Percentiles rank a stretch among this genome's conserved stretches.
phyloP scores from a whole-genome alignment of 176 grass and related monocot species.

The Triticum urartu region DNA sequence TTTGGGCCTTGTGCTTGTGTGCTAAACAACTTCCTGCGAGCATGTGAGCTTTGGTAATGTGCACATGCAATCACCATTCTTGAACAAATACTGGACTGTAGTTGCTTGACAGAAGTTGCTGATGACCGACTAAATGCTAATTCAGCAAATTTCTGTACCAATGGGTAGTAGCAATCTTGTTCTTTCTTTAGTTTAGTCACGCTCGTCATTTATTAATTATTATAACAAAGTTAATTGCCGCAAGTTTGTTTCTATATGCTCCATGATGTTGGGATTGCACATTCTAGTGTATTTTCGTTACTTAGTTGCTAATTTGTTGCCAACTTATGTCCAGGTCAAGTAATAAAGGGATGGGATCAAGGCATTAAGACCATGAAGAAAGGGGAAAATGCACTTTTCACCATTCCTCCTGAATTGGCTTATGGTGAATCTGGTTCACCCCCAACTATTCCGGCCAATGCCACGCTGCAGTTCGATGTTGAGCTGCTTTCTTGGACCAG shows the following conservation, averaged over 20 bases:
- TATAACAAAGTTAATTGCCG: background rate
- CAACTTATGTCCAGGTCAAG: conserved; percentile 58
- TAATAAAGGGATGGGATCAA: conserved; percentile 98
- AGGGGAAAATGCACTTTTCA: conserved; percentile 94
- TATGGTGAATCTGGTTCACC: conserved; percentile 91
- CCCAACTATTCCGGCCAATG: conserved; percentile 79
- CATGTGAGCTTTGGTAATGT: background rate
- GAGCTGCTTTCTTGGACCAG: conserved; percentile 94
- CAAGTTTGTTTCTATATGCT: background rate
- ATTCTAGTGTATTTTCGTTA: background rate
- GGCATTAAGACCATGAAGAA: conserved; percentile 99
- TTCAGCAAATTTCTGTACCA: background rate
- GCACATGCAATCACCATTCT: background rate
- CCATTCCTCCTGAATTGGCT: conserved; percentile 86
- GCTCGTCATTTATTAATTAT: no score
- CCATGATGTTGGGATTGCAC: background rate
- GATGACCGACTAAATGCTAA: background rate
- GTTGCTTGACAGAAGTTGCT: background rate
- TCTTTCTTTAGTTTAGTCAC: background rate
- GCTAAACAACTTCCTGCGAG: no score
- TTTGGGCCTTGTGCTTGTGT: background rate
- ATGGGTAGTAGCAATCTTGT: background rate
- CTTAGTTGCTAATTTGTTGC: background rate
- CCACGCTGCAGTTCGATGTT: conserved; percentile 93
- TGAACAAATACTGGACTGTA: background rate